Evolutionary conservation across 352 stramenopile genomes (phyloP).

Genomic region (Albugo laibachii): DNA sequence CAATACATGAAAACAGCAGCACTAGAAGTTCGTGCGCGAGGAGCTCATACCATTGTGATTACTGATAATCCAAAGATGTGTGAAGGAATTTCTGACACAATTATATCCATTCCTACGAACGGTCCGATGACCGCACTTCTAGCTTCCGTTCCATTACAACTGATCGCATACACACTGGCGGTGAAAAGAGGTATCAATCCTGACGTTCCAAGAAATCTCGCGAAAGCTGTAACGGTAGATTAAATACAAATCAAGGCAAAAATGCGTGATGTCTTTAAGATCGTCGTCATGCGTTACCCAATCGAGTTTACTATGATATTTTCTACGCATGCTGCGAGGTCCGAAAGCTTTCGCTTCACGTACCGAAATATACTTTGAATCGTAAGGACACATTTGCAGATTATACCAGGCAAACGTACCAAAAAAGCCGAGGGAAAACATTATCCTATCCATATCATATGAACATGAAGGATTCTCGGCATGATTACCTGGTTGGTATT

Average conservation of each 20-base stretch:
- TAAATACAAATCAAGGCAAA: constrained; percentile 22
- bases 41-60: constrained; percentile 95
- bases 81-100: constrained; percentile 81
- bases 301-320: too few species aligned
- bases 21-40: constrained; percentile 91
- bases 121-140: constrained; percentile 92
- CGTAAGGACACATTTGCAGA: constrained; percentile 39
- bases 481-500: constrained; percentile 71
- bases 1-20: constrained; percentile 88
- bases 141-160: constrained; percentile 90
- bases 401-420: constrained; percentile 54
- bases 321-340: too few species aligned
- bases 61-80: constrained; percentile 91
- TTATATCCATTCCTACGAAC: constrained; percentile 93
- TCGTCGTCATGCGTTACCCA: too few species aligned
- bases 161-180: constrained; percentile 96
- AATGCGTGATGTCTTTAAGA: too few species aligned
- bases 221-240: constrained; percentile 98
- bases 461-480: constrained; percentile 55
- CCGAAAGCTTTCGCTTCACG: neutral
- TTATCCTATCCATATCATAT: constrained; percentile 51
- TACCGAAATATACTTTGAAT: constrained; percentile 61
- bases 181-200: constrained; percentile 94
- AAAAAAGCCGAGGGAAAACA: constrained; percentile 29
- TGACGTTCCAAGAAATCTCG: constrained; percentile 95